Percentiles rank a stretch among this genome's conserved stretches.
phyloP scores from a whole-genome alignment of 164 flowering plant genomes.

The Buxus sempervirens region DNA sequence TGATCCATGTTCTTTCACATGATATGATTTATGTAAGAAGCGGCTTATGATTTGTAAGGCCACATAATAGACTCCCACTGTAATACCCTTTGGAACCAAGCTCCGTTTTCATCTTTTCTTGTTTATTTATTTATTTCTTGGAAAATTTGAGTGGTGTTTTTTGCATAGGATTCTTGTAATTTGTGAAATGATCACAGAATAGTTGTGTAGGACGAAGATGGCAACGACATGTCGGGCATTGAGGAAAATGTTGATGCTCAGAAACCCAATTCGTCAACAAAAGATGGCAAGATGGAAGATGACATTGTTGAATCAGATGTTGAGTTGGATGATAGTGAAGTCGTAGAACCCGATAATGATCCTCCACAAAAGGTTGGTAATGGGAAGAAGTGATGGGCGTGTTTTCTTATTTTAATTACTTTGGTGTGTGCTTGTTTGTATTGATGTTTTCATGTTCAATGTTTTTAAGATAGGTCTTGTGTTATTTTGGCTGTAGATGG shows the following conservation, averaged over 20 bases:
- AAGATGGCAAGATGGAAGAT: constrained; percentile 45
- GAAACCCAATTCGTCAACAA: not conserved
- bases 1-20: too few species aligned
- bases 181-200: constrained; percentile 17
- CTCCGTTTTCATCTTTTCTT: too few species aligned
- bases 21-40: too few species aligned
- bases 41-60: too few species aligned
- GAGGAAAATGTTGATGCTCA: constrained; percentile 16
- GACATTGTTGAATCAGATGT: constrained; percentile 83
- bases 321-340: constrained; percentile 68
- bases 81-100: not conserved
- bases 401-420: too few species aligned
- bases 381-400: not conserved
- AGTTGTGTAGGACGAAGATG: constrained; percentile 48
- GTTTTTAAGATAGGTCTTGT: not conserved
- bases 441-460: not conserved
- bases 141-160: not conserved
- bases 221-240: constrained; percentile 38
- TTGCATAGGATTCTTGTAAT: not conserved
- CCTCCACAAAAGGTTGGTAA: constrained; percentile 76
- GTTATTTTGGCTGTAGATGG: constrained; percentile 57
- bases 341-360: constrained; percentile 77
- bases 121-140: not conserved
- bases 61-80: not conserved
- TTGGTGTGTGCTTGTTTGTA: too few species aligned